phyloP scores from a whole-genome alignment of 441 rosid genomes.

The Raphanus hybrid region DNA sequence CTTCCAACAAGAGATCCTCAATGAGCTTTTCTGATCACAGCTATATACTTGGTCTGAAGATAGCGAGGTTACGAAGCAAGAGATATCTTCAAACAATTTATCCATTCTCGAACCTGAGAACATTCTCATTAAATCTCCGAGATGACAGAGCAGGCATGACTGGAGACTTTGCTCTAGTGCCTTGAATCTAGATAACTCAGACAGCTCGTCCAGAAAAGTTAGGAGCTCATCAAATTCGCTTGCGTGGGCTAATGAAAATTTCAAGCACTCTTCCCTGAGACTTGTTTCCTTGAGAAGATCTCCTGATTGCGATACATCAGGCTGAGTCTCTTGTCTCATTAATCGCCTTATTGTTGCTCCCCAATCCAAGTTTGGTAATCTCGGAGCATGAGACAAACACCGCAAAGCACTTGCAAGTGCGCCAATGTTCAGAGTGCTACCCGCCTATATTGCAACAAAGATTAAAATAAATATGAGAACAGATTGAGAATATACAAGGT shows the following conservation, averaged over 20 bases:
- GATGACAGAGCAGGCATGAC: constrained; percentile 63
- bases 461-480: constrained; percentile 21
- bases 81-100: constrained; percentile 70
- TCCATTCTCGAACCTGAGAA: constrained; percentile 84
- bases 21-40: constrained; percentile 54
- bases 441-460: constrained; percentile 50
- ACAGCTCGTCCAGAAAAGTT: constrained; percentile 77
- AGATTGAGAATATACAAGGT: constrained; percentile 14
- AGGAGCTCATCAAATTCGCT: constrained; percentile 69
- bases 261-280: constrained; percentile 77
- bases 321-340: constrained; percentile 78
- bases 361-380: constrained; percentile 86
- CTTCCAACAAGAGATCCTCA: constrained; percentile 81
- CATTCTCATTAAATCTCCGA: constrained; percentile 65
- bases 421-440: constrained; percentile 40
- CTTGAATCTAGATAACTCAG: constrained; percentile 75
- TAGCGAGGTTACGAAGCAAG: constrained; percentile 55
- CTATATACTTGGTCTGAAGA: constrained; percentile 49
- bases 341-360: constrained; percentile 77
- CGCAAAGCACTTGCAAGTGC: constrained; percentile 62
- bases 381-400: constrained; percentile 88
- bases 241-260: constrained; percentile 74
- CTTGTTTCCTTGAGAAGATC: constrained; percentile 47
- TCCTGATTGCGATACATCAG: constrained; percentile 46
- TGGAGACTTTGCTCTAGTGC: constrained; percentile 68